Evolutionary conservation across 2,329 filamentous ascomycete species (phyloP), one percentile per base, ranked within the genome.

Genomic region (Cladosporium colombiae): DNA sequence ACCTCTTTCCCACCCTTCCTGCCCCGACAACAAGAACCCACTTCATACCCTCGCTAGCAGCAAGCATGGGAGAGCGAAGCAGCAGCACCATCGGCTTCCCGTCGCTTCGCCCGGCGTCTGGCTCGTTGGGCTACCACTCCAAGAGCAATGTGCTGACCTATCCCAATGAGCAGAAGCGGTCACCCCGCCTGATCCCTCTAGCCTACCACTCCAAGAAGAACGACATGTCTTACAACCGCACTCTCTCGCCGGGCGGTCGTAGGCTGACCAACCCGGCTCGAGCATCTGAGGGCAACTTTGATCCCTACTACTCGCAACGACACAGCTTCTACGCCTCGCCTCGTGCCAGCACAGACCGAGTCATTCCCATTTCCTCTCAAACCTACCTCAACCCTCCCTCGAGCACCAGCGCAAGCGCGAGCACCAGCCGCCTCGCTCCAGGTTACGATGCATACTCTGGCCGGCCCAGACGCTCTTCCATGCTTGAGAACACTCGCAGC

Each of bases 391-490:
- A 71, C 63, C 66, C 72, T 33, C 68, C 56, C 7, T 63, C 61
- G 5, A 68, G 70, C 35, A 50, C 50, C 49, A 62, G 44, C n/a
- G 35, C 64, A 1, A 61, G 64, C 46, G 25, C 46, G n/a, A 62
- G 49, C 52, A 65, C 40, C 52, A 52, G 65, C 25, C 62, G 66
- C 46, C 74, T 75, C 6, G 70, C 66, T 55, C 74, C 67, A 59
- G 64, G 77, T 60, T 79, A 79, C 70, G 80, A 82, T 68, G 73
- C 78, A 10, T 82, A 82, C 74, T 74, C 77, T 8, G 78, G 80
- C 55, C 75, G 81, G 65, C 81, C 81, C 5, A 78, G 81, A 37
- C 75, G 81, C 8, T 81, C 80, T 50, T 83, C 81, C 2, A 68
- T 80, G 50, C 76, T 75, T 40, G 78, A 80, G 55, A 68, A 71